Base-by-base conservation (phyloP, 129 eudicot species). In the Pulicaria dysenterica region DNA sequence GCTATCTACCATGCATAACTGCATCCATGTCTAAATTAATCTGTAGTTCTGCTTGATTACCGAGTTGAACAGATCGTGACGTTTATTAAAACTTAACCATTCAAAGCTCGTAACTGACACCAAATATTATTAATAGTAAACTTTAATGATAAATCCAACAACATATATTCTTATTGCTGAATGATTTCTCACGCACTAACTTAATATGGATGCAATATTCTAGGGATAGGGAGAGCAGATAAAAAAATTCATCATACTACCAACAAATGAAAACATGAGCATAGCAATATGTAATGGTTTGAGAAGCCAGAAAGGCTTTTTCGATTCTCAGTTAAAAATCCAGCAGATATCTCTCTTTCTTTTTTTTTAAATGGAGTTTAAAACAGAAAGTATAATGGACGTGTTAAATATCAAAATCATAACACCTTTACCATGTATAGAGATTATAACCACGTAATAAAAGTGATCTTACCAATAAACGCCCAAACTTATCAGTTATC, bases 391-490 rank as follows among this genome's bases (percentile, higher is more conserved):
- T 24, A 24, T 24, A 24, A 24, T 24, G 41, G 53, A 51, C 50
- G 36, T 8, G 60, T 13, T 54, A 69, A 11, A 46, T 38, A 60
- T 47, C 37, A 37, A 54, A 79, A 40, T 49, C 39, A 65, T 58
- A 44, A 56, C 61, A 62, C 4, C 55, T 39, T 58, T 17, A 13
- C 6, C 62, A 55, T 65, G 40, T 12, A 61, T 34, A 67, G 39
- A 37, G 31, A 58, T 19, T 58, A 44, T 34, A 16, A 67, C 59
- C 80, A 59, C 34, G 13, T 48, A 59, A 77, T 41, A 59, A 37
- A 55, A 77, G 42, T 49, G 16, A 42, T 41, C 92, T 81, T 86
- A 95, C 99, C 93, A 95, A 64, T 66, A 95, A 79, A 54, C 96
- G 79, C 78, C 88, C 94, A 78, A 95, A 88, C 83, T 88, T 90